These are phyloP conservation scores for Centella asiatica DNA, from an alignment of 129 eudicot species.

Conservation along the genomic window DNA sequence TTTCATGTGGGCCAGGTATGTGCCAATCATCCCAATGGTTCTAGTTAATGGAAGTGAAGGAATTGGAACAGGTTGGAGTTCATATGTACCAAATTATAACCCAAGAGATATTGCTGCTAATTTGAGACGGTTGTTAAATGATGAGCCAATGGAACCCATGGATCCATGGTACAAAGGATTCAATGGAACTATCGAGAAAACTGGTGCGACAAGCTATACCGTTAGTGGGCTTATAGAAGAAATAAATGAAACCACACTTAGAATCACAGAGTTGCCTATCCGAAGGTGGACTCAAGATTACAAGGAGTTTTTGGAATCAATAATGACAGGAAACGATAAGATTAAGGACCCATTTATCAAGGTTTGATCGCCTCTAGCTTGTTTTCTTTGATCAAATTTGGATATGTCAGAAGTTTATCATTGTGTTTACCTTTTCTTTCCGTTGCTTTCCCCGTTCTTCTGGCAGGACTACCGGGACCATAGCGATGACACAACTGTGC, in stretches of 20 bases:
- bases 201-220: constrained; percentile 51
- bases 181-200: constrained; percentile 57
- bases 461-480: constrained; percentile 60
- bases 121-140: constrained; percentile 49
- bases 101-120: constrained; percentile 77
- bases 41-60: constrained; percentile 96
- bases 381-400: background rate
- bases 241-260: constrained; percentile 40
- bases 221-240: constrained; percentile 58
- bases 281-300: constrained; percentile 90
- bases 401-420: background rate
- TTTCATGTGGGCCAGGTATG: constrained; percentile 41
- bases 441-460: constrained; percentile 12
- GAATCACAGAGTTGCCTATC: constrained; percentile 70
- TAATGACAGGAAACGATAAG: constrained; percentile 39
- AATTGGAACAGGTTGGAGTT: constrained; percentile 97
- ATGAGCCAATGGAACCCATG: constrained; percentile 71
- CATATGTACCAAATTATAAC: constrained; percentile 77
- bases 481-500: constrained; percentile 45
- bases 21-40: constrained; percentile 79
- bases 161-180: constrained; percentile 94
- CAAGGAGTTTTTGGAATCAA: constrained; percentile 68
- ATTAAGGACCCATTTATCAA: constrained; percentile 66
- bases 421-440: no score
- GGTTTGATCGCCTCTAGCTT: constrained; percentile 19